Evolutionary conservation across 306 rosid genomes (phyloP), one percentile per base, ranked within the genome.

Genomic region (Ceratonia siliqua): DNA sequence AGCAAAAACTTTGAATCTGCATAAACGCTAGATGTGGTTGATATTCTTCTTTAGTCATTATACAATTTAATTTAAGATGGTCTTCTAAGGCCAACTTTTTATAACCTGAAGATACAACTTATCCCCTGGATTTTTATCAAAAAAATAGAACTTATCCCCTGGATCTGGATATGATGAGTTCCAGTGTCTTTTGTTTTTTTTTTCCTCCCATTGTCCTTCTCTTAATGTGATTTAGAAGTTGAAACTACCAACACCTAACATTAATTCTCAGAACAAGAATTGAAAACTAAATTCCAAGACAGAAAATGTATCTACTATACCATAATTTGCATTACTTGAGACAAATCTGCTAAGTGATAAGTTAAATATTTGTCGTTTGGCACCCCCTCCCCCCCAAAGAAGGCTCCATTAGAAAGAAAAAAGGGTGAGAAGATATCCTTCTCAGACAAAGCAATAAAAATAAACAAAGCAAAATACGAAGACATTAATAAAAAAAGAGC

Each of bases 221-320:
- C 3, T 20, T 24, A 6, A 65, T 36, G 3, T 22, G 38, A 18
- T 50, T 49, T 59, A 35, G 50, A 76, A 27, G 57, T 70, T 55
- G 45, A 46, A 27, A 35, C 50, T 70, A 63, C 56, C 42, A 54
- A 43, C 66, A 48, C 50, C 52, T 42, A 9, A 74, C 33, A 53
- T 41, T 38, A 68, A 52, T 62, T 71, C 50, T 8, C 35, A 24
- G 24, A 41, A 52, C 35, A 72, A 17, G 6, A 62, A 49, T 8
- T 62, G 45, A 33, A 53, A 6, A 21, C 20, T 5, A 13, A 41
- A 71, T 21, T 30, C 25, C 53, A 61, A 59, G 41, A 38, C 70
- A 57, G 14, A 15, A 45, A 59, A n/a, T 67, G 15, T 5, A 45
- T 46, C 42, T n/a, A n/a, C n/a, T n/a, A n/a, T n/a, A 36, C 42